phyloP scores from a whole-genome alignment of 2,329 filamentous ascomycete genomes.

The Paecilomyces formosus region DNA sequence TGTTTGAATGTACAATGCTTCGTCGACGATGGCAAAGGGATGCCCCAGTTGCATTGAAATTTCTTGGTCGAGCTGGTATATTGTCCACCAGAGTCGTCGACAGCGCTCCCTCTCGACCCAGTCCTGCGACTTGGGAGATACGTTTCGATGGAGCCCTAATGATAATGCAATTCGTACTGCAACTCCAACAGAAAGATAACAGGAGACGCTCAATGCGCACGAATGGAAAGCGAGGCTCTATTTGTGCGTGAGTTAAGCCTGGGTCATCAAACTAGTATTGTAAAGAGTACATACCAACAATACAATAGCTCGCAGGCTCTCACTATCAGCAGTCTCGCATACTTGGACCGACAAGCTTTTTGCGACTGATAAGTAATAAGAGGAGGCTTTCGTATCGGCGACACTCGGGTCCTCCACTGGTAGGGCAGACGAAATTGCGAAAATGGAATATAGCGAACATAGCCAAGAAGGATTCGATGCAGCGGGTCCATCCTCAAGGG shows the following conservation, averaged over 20 bases:
- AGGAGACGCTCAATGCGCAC: background rate
- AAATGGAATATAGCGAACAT: background rate
- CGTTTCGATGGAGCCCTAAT: background rate
- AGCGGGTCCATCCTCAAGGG: background rate
- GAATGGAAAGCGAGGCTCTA: background rate
- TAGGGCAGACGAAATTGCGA: background rate
- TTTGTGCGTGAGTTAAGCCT: background rate
- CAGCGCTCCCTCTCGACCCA: background rate
- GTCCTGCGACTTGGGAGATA: background rate
- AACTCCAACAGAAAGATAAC: background rate
- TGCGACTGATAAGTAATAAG: background rate
- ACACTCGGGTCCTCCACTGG: background rate
- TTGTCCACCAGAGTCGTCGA: background rate
- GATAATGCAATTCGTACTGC: background rate
- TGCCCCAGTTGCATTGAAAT: background rate
- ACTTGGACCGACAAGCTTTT: background rate
- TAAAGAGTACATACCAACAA: background rate
- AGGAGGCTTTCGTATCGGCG: background rate
- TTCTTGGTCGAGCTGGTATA: background rate
- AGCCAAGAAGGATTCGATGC: background rate
- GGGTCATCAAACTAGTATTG: background rate
- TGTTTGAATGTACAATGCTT: background rate
- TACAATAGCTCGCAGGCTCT: background rate
- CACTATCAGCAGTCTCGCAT: background rate
- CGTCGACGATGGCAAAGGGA: background rate